phyloP scores from a whole-genome alignment of 495 filamentous ascomycete genomes.

The Darksidea phi region DNA sequence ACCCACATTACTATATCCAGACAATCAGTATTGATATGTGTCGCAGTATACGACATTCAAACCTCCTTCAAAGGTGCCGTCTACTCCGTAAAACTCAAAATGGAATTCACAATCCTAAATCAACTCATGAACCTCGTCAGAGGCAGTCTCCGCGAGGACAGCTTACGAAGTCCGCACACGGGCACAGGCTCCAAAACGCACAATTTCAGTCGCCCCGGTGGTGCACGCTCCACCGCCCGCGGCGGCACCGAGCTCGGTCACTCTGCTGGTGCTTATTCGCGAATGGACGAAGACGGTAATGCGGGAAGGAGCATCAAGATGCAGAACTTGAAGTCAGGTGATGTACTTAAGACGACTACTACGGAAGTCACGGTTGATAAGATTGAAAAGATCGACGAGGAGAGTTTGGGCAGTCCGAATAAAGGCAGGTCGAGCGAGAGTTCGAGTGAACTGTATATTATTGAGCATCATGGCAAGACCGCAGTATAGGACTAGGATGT shows the following conservation, averaged over 20 bases:
- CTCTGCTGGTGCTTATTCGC: conserved; percentile 9
- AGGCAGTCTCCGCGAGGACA: conserved; percentile 2
- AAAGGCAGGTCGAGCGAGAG: conserved; percentile 11
- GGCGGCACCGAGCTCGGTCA: neutral
- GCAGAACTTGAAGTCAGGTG: conserved; percentile 1
- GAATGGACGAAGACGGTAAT: conserved; percentile 1
- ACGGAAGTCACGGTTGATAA: conserved; percentile 6
- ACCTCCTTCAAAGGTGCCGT: conserved; percentile 22
- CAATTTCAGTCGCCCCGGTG: neutral
- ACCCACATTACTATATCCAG: neutral
- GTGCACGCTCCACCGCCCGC: neutral
- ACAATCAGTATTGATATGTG: neutral
- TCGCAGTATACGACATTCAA: conserved; percentile 15
- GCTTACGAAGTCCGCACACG: neutral
- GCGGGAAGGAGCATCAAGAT: conserved; percentile 2
- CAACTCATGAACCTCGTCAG: conserved; percentile 21
- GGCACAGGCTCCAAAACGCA: neutral
- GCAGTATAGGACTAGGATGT: too few relatives aligned
- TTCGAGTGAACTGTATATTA: conserved; percentile 12
- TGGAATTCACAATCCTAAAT: conserved; percentile 33
- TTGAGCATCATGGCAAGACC: neutral
- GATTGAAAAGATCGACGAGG: conserved; percentile 2
- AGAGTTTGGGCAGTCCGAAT: neutral
- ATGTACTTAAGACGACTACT: conserved; percentile 19
- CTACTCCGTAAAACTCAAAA: conserved; percentile 33